These are phyloP conservation scores for Teratosphaeria zuluensis DNA, from an alignment of 2,329 filamentous ascomycete genomes.

Conservation along the genomic window DNA sequence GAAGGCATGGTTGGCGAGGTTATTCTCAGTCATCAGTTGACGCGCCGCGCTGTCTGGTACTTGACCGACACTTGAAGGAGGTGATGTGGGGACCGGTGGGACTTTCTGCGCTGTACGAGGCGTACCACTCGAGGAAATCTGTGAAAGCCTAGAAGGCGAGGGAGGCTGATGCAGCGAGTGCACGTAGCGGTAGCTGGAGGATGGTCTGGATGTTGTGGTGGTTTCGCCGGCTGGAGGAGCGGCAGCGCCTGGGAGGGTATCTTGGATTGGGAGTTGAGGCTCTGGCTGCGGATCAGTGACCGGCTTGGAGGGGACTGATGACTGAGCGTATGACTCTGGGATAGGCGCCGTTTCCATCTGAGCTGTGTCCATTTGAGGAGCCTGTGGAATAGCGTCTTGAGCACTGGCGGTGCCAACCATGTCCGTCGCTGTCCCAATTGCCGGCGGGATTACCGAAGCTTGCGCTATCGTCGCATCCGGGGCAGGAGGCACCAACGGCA, in stretches of 20 bases:
- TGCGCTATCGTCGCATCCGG: not conserved
- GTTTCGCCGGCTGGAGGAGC: not conserved
- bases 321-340: not conserved
- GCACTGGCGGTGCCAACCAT: not conserved
- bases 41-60: slow-evolving; percentile 7
- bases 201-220: not conserved
- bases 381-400: not conserved
- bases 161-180: not conserved
- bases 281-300: not conserved
- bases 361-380: not conserved
- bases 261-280: not conserved
- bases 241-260: not conserved
- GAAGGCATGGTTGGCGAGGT: not conserved
- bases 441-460: not conserved
- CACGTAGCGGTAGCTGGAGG: not conserved
- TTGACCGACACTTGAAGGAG: not conserved
- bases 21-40: slow-evolving; percentile 7
- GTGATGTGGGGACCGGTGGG: not conserved
- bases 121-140: not conserved
- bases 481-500: not conserved
- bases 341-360: too few relatives aligned
- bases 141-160: not conserved
- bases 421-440: not conserved
- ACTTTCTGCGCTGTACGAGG: not conserved
- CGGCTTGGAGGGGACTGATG: not conserved